Percentiles rank a stretch among this genome's conserved stretches.
These are phyloP conservation scores for Chionographis japonica DNA, from an alignment of 106 monocot genomes.

Conservation along the genomic window DNA sequence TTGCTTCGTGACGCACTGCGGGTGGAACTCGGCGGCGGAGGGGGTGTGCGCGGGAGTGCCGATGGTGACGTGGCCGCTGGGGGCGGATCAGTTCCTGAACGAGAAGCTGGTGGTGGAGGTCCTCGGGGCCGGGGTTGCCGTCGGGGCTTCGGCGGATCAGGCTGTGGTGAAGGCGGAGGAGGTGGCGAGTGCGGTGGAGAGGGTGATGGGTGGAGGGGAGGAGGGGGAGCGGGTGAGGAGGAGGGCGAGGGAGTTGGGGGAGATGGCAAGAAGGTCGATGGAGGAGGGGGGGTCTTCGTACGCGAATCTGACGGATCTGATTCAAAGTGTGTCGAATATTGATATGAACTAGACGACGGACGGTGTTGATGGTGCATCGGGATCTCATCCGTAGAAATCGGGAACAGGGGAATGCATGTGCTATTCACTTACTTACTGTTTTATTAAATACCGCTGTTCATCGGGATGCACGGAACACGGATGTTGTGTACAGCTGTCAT, in stretches of 20 bases:
- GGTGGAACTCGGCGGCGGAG: slow-evolving; percentile 46
- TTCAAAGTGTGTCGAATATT: not conserved
- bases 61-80: slow-evolving; percentile 16
- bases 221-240: slow-evolving; percentile 6
- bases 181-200: not conserved
- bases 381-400: too few relatives aligned
- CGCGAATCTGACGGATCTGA: not conserved
- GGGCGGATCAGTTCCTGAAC: slow-evolving; percentile 20
- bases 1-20: slow-evolving; percentile 34
- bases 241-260: not conserved
- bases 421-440: too few relatives aligned
- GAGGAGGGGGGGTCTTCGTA: slow-evolving; percentile 1
- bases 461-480: too few relatives aligned
- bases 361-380: too few relatives aligned
- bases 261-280: slow-evolving; percentile 1
- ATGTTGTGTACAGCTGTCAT: too few relatives aligned
- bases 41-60: slow-evolving; percentile 13
- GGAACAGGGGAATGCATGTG: too few relatives aligned
- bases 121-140: slow-evolving; percentile 1
- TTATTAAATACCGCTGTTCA: too few relatives aligned
- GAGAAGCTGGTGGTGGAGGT: slow-evolving; percentile 20
- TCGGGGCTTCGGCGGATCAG: not conserved
- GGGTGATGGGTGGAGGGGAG: slow-evolving; percentile 1
- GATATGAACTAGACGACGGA: not conserved
- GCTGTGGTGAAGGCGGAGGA: not conserved